Percentiles rank a stretch among this genome's conserved stretches.
These are phyloP conservation scores for Yamadazyma trypodendri DNA, from an alignment of 1,139 yeast species.

Conservation along the genomic window DNA sequence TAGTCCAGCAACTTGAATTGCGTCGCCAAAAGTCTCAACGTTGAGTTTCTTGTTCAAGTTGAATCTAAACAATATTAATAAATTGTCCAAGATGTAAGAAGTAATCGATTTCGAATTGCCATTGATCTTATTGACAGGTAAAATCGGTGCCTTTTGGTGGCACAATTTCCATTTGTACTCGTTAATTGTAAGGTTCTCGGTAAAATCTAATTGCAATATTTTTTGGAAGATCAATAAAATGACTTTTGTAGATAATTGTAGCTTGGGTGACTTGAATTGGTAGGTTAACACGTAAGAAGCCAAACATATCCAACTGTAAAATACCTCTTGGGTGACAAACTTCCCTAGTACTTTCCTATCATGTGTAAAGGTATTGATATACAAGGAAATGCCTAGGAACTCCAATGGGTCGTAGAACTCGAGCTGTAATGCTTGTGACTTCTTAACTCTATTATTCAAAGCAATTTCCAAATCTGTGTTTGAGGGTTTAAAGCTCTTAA, in stretches of 20 bases:
- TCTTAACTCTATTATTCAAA: constrained; percentile 8
- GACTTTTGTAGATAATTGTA: constrained; percentile 24
- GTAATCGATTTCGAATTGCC: constrained; percentile 29
- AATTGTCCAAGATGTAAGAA: constrained; percentile 38
- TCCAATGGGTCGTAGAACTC: constrained; percentile 19
- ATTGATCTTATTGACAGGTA: constrained; percentile 26
- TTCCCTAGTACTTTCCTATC: constrained; percentile 6
- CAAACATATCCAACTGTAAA: constrained; percentile 38
- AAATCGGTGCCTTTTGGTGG: constrained; percentile 37
- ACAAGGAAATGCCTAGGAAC: constrained; percentile 26
- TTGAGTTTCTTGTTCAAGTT: constrained; percentile 38
- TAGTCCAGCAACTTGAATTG: constrained; percentile 10
- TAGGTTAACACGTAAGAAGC: constrained; percentile 38
- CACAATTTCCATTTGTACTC: constrained; percentile 44
- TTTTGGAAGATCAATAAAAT: constrained; percentile 23
- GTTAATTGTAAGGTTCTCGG: constrained; percentile 26
- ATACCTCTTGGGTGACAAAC: constrained; percentile 15
- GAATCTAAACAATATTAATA: constrained; percentile 37
- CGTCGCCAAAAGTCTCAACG: constrained; percentile 24
- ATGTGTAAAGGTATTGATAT: constrained; percentile 11
- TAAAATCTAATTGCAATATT: constrained; percentile 12
- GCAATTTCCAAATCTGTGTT: constrained; percentile 8
- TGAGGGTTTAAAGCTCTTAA: constrained; percentile 3
- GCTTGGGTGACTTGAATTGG: constrained; percentile 28
- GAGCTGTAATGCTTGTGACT: constrained; percentile 4